A percentile compares a stretch with the other conserved stretches of the same genome.
phyloP scores from a whole-genome alignment of 805 yeast genomes.

The Metschnikowia santaceciliae region DNA sequence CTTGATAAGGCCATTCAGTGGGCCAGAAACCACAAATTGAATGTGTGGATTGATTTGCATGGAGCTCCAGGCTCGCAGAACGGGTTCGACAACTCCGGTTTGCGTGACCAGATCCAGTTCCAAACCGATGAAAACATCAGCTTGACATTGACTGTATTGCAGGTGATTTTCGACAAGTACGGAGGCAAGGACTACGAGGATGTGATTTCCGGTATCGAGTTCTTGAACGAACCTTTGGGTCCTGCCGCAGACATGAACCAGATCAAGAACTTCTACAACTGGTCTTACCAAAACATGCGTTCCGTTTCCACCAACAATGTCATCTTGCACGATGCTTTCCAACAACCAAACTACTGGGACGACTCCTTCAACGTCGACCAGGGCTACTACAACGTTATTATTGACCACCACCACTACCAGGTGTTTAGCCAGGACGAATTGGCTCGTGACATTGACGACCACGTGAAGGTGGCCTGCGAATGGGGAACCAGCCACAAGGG shows the following conservation, averaged over 20 bases:
- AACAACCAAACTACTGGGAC: constrained; percentile 56
- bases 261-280: constrained; percentile 54
- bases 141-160: constrained; percentile 53
- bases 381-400: constrained; percentile 59
- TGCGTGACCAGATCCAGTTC: constrained; percentile 47
- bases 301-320: constrained; percentile 48
- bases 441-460: constrained; percentile 55
- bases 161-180: constrained; percentile 56
- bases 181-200: constrained; percentile 59
- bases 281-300: constrained; percentile 67
- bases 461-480: constrained; percentile 34
- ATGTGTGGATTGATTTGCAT: constrained; percentile 89
- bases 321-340: constrained; percentile 81
- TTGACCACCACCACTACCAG: constrained; percentile 91
- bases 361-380: constrained; percentile 37
- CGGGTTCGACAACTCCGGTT: constrained; percentile 93
- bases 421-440: constrained; percentile 69
- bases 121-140: constrained; percentile 15
- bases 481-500: constrained; percentile 16
- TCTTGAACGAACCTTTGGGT: constrained; percentile 88
- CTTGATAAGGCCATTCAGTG: constrained; percentile 75
- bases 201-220: constrained; percentile 77
- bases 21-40: constrained; percentile 58
- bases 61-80: constrained; percentile 98
- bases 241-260: constrained; percentile 55